Conservation (phyloP, 176 grass and related monocot genomes). For the Juncus effusus region DNA sequence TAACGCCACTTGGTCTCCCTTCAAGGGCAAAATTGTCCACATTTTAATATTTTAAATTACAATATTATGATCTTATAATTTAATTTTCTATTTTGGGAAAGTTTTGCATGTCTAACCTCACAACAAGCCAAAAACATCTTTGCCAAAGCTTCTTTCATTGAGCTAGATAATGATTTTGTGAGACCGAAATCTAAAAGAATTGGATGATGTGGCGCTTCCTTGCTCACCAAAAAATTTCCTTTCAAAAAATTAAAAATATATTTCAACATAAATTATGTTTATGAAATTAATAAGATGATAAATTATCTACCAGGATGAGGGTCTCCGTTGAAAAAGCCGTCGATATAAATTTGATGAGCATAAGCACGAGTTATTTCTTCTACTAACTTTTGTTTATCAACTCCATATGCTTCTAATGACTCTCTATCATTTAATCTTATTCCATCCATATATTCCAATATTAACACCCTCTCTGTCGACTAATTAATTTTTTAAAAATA, state of each 20-base stretch:
- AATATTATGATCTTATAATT: neutral
- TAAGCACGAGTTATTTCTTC: slow-evolving; percentile 96
- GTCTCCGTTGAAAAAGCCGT: slow-evolving; percentile 97
- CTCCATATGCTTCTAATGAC: slow-evolving; percentile 64
- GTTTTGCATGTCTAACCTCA: slow-evolving; percentile 48
- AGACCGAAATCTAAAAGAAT: slow-evolving; percentile 99
- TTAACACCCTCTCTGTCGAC: slow-evolving; percentile 83
- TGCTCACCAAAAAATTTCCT: slow-evolving; percentile 99
- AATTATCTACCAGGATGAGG: slow-evolving; percentile 84
- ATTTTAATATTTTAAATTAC: slow-evolving; percentile 28
- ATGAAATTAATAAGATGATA: slow-evolving; percentile 1
- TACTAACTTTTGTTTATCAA: slow-evolving; percentile 91
- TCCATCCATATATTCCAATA: slow-evolving; percentile 97
- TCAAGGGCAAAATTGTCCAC: slow-evolving; percentile 18
- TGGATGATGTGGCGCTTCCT: slow-evolving; percentile 75
- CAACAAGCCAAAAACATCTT: slow-evolving; percentile 96
- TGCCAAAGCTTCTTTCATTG: slow-evolving; percentile 83
- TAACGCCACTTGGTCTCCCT: slow-evolving; percentile 93
- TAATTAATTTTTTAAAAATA: slow-evolving; percentile 35
- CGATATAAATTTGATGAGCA: slow-evolving; percentile 96
- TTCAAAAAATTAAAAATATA: slow-evolving; percentile 25
- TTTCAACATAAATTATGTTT: slow-evolving; percentile 14
- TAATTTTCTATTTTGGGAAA: slow-evolving; percentile 27
- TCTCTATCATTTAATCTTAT: slow-evolving; percentile 86
- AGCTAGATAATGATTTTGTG: slow-evolving; percentile 71